Percentiles rank a stretch among this genome's conserved stretches.
These are phyloP conservation scores for Trichoderma polysporum DNA, from an alignment of 2,329 filamentous ascomycete species.

Conservation along the genomic window DNA sequence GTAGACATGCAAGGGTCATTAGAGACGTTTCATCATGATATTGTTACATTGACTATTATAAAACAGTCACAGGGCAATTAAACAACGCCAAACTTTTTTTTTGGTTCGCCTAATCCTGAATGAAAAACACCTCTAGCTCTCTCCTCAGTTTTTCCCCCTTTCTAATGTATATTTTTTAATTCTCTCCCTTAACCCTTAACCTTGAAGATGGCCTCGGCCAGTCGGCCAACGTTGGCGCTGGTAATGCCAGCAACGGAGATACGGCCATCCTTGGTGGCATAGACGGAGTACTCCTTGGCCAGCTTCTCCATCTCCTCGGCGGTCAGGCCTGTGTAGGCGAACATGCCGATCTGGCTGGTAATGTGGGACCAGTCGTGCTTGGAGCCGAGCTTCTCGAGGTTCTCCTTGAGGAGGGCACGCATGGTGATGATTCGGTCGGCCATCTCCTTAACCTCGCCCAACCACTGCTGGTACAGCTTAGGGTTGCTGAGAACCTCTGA, in stretches of 20 bases:
- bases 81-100: neutral
- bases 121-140: neutral
- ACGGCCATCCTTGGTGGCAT: slow-evolving; percentile 89
- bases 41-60: slow-evolving; percentile 22
- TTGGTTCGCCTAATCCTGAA: neutral
- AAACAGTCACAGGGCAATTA: neutral
- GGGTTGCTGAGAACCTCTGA: slow-evolving; percentile 86
- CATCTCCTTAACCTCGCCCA: slow-evolving; percentile 96
- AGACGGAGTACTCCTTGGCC: slow-evolving; percentile 94
- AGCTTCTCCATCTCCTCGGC: slow-evolving; percentile 88
- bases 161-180: neutral
- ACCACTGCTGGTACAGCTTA: slow-evolving; percentile 87
- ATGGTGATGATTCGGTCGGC: slow-evolving; percentile 98
- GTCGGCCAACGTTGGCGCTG: slow-evolving; percentile 71
- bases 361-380: slow-evolving; percentile 99
- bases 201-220: slow-evolving; percentile 82
- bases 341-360: slow-evolving; percentile 99
- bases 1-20: neutral
- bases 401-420: slow-evolving; percentile 89
- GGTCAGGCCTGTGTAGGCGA: slow-evolving; percentile 93
- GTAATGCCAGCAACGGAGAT: slow-evolving; percentile 87
- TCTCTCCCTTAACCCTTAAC: slow-evolving; percentile 61
- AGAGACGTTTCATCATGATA: slow-evolving; percentile 19
- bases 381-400: slow-evolving; percentile 91
- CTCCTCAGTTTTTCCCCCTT: neutral